Evolutionary conservation across 805 yeast species (phyloP).

Genomic region (Priceomyces haplophilus): DNA sequence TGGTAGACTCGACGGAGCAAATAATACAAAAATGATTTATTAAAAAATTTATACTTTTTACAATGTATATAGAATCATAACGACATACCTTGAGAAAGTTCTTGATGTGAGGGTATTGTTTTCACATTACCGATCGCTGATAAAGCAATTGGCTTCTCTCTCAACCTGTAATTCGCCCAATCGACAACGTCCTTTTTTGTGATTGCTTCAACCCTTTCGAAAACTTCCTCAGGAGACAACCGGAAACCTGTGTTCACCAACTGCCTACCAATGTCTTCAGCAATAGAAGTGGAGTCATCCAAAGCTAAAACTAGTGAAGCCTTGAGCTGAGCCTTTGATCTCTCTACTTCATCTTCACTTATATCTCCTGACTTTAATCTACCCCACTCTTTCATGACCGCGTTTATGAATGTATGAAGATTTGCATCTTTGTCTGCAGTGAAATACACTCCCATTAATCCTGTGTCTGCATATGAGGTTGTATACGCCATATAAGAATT

Average conservation of each 20-base stretch:
- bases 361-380: constrained; percentile 77
- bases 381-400: constrained; percentile 83
- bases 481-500: constrained; percentile 96
- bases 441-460: constrained; percentile 94
- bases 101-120: constrained; percentile 64
- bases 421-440: constrained; percentile 74
- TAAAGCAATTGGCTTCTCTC: constrained; percentile 77
- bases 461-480: constrained; percentile 95
- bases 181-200: constrained; percentile 73
- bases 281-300: constrained; percentile 93
- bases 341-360: constrained; percentile 80
- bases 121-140: constrained; percentile 87
- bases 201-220: constrained; percentile 71
- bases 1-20: constrained; percentile 25
- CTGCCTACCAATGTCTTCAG: constrained; percentile 98
- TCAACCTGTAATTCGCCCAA: constrained; percentile 83
- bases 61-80: constrained; percentile 10
- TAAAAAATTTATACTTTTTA: constrained; percentile 1
- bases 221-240: constrained; percentile 70
- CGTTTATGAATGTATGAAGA: constrained; percentile 65
- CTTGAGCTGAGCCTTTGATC: constrained; percentile 92
- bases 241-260: constrained; percentile 88
- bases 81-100: constrained; percentile 45
- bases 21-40: constrained; percentile 12
- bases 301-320: constrained; percentile 85